Percentiles rank a stretch among this genome's conserved stretches.
Conservation (phyloP, 768 basidiomycete species). For the Rhodotorula kratochvilovae region DNA sequence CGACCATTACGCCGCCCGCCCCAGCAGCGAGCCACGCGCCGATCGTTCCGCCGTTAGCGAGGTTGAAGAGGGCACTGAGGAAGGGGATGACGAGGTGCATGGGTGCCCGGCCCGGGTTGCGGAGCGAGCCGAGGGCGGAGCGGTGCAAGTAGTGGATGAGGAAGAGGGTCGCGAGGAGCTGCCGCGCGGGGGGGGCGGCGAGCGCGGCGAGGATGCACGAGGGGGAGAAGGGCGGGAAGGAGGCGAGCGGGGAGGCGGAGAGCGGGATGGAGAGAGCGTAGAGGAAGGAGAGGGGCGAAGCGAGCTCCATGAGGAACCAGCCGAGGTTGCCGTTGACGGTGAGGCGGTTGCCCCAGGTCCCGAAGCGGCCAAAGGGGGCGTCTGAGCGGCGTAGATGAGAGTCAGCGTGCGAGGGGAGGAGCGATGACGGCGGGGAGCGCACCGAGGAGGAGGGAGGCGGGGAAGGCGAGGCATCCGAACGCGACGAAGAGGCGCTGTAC, state of each 20-base stretch:
- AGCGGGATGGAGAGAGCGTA: constrained; percentile 4
- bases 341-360: neutral
- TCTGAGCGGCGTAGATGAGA: neutral
- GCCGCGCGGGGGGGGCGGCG: constrained; percentile 48
- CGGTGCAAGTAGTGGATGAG: constrained; percentile 79
- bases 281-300: constrained; percentile 27
- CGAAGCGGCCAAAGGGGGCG: constrained; percentile 33
- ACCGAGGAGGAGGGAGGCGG: constrained; percentile 16
- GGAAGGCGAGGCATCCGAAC: neutral
- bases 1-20: neutral
- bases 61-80: constrained; percentile 61
- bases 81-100: constrained; percentile 65
- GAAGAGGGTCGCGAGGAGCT: constrained; percentile 59
- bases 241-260: constrained; percentile 52
- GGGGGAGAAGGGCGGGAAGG: constrained; percentile 47
- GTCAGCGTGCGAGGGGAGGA: neutral
- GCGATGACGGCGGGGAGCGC: neutral
- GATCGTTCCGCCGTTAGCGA: constrained; percentile 58
- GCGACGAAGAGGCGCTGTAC: constrained; percentile 13
- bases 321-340: constrained; percentile 14
- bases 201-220: constrained; percentile 49
- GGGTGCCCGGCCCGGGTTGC: constrained; percentile 69
- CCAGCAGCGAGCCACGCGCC: constrained; percentile 18
- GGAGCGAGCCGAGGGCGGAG: constrained; percentile 69
- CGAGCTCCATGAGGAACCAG: constrained; percentile 33